phyloP scores from a whole-genome alignment of 805 yeast species.

The Candida ascalaphidarum region DNA sequence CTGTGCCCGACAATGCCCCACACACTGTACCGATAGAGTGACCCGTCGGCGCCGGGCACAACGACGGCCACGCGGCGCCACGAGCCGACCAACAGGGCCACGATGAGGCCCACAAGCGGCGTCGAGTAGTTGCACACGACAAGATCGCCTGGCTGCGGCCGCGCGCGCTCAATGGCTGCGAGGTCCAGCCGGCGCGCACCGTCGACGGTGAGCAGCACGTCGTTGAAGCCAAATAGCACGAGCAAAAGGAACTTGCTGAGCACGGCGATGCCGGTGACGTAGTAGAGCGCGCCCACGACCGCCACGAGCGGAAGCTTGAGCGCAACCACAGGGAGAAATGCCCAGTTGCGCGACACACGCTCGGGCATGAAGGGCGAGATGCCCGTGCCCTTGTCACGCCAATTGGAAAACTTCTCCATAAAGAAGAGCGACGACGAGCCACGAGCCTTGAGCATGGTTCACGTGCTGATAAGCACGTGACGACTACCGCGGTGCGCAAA shows the following conservation, averaged over 20 bases:
- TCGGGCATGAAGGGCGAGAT: constrained; percentile 78
- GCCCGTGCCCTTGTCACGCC: constrained; percentile 92
- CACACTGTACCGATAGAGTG: constrained; percentile 14
- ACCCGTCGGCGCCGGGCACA: constrained; percentile 31
- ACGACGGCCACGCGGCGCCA: constrained; percentile 20
- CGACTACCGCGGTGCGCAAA: too few relatives aligned
- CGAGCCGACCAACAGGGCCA: constrained; percentile 17
- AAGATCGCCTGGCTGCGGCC: constrained; percentile 39
- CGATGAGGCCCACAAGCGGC: constrained; percentile 47
- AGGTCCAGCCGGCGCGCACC: constrained; percentile 40
- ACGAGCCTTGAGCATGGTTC: too few relatives aligned
- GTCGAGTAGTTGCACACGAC: constrained; percentile 49
- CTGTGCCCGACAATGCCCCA: constrained; percentile 20
- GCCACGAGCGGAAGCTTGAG: constrained; percentile 6
- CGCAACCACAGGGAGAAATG: not conserved
- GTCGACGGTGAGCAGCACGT: constrained; percentile 33
- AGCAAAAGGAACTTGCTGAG: constrained; percentile 10
- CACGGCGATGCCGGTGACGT: constrained; percentile 4
- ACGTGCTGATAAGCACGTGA: too few relatives aligned
- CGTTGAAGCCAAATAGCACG: constrained; percentile 26
- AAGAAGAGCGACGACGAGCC: not conserved
- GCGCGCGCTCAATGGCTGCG: constrained; percentile 17
- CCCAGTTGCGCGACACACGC: too few relatives aligned
- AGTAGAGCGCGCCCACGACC: constrained; percentile 12
- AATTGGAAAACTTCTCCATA: constrained; percentile 47